Percentiles rank a stretch among this genome's conserved stretches.
Conservation (phyloP, 2,329 filamentous ascomycete species). For the Neurospora sp. region DNA sequence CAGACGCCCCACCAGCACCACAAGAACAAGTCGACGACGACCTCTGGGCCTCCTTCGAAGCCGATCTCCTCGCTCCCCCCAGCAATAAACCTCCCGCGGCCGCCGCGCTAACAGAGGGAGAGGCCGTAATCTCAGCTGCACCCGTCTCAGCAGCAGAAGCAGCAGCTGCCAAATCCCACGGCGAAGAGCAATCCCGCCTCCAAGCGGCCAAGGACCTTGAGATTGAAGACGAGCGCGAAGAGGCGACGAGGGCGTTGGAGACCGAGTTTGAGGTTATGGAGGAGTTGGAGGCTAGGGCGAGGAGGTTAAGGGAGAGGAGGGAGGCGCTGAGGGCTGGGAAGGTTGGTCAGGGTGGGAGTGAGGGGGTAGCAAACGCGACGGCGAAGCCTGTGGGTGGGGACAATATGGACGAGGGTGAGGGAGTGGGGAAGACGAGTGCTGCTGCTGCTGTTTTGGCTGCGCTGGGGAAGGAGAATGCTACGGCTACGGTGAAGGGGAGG, state of each 20-base stretch:
- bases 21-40: conserved; percentile 52
- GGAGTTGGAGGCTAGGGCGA: conserved; percentile 62
- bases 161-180: conserved; percentile 36
- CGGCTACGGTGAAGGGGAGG: conserved; percentile 7
- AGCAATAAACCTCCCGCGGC: conserved; percentile 5
- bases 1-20: conserved; percentile 3
- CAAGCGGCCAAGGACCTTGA: conserved; percentile 46
- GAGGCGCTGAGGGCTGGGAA: conserved; percentile 43
- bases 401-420: not conserved
- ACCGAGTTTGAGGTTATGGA: conserved; percentile 80
- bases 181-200: conserved; percentile 40
- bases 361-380: no score
- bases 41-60: conserved; percentile 82
- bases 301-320: conserved; percentile 57
- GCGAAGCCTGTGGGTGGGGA: no score
- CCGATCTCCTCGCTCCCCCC: conserved; percentile 38
- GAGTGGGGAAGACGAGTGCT: conserved; percentile 7
- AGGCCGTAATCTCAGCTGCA: conserved; percentile 53
- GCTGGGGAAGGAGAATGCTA: conserved; percentile 23
- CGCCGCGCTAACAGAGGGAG: conserved; percentile 1
- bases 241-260: conserved; percentile 62
- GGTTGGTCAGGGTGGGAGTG: not conserved
- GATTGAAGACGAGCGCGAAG: conserved; percentile 61
- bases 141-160: conserved; percentile 57
- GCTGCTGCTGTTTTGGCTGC: conserved; percentile 9